A percentile compares a stretch with the other conserved stretches of the same genome.
These are phyloP conservation scores for Iberis amara DNA, from an alignment of 441 rosid species.

Conservation along the genomic window DNA sequence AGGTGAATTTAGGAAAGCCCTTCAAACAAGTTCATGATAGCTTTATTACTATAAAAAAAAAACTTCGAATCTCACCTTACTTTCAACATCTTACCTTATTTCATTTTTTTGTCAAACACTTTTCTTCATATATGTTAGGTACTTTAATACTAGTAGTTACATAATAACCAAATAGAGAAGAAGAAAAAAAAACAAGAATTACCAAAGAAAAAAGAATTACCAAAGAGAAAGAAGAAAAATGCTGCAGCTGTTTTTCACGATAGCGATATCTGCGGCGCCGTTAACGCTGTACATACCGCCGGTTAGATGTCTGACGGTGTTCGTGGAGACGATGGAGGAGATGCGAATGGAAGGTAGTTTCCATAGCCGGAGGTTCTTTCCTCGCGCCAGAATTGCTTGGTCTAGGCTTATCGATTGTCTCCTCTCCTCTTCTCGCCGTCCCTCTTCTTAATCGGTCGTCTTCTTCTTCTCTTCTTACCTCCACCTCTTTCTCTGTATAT, in stretches of 20 bases:
- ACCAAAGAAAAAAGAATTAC: background rate
- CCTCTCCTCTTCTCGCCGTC: constrained; percentile 43
- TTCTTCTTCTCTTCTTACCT: constrained; percentile 4
- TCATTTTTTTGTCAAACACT: no score
- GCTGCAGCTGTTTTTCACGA: constrained; percentile 69
- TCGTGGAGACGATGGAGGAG: constrained; percentile 75
- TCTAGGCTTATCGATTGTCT: constrained; percentile 55
- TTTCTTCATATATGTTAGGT: no score
- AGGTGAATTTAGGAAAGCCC: no score
- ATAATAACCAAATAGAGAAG: no score
- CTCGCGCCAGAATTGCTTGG: constrained; percentile 58
- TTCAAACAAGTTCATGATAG: no score
- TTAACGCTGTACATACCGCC: constrained; percentile 82
- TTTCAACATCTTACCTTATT: no score
- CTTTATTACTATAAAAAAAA: no score
- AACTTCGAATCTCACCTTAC: no score
- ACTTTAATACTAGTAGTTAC: no score
- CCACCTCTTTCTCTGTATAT: constrained; percentile 11
- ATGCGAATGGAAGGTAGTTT: constrained; percentile 50
- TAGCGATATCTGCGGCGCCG: constrained; percentile 84
- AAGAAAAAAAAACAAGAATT: background rate
- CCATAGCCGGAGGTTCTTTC: constrained; percentile 48
- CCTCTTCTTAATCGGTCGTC: constrained; percentile 15
- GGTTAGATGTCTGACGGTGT: constrained; percentile 63
- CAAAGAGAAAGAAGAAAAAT: constrained; percentile 7